Evolutionary conservation across 352 stramenopile genomes (phyloP).

Genomic region (Peronospora destructor): DNA sequence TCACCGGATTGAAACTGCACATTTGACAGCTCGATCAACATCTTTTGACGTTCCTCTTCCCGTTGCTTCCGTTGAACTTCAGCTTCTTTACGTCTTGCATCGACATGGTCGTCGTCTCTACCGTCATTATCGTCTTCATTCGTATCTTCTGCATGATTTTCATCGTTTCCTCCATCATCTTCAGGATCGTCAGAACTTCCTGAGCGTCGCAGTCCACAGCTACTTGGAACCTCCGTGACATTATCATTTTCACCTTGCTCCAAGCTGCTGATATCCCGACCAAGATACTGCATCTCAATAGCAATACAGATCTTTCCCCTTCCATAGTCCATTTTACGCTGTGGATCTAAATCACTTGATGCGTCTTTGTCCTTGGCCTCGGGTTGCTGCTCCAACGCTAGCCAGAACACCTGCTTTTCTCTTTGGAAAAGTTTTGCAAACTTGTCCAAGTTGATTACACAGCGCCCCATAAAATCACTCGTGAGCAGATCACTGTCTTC

Average conservation of each 20-base stretch:
- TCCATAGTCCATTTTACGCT: constrained; percentile 42
- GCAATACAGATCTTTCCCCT: constrained; percentile 58
- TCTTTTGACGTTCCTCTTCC: constrained; percentile 68
- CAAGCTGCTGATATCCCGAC: constrained; percentile 42
- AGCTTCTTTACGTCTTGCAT: constrained; percentile 32
- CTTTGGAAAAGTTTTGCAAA: constrained; percentile 38
- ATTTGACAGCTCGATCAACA: constrained; percentile 63
- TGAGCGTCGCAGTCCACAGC: constrained; percentile 26
- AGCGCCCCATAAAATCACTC: constrained; percentile 70
- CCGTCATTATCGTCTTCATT: constrained; percentile 30
- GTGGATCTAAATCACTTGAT: constrained; percentile 41
- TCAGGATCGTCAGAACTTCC: constrained; percentile 8
- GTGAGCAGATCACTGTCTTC: constrained; percentile 64
- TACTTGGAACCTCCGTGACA: constrained; percentile 44
- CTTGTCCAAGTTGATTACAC: constrained; percentile 59
- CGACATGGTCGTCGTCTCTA: constrained; percentile 29
- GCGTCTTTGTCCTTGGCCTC: constrained; percentile 28
- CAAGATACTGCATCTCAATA: constrained; percentile 52
- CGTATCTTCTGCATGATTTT: constrained; percentile 28
- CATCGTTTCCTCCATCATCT: constrained; percentile 19
- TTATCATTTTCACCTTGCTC: constrained; percentile 72
- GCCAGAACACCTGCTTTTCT: constrained; percentile 60
- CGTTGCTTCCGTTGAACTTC: constrained; percentile 53
- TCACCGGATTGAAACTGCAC: constrained; percentile 75
- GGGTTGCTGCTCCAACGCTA: constrained; percentile 47